Evolutionary conservation across 768 basidiomycete species (phyloP), one percentile per base, ranked within the genome.

Genomic region (Boletus coccyginus): DNA sequence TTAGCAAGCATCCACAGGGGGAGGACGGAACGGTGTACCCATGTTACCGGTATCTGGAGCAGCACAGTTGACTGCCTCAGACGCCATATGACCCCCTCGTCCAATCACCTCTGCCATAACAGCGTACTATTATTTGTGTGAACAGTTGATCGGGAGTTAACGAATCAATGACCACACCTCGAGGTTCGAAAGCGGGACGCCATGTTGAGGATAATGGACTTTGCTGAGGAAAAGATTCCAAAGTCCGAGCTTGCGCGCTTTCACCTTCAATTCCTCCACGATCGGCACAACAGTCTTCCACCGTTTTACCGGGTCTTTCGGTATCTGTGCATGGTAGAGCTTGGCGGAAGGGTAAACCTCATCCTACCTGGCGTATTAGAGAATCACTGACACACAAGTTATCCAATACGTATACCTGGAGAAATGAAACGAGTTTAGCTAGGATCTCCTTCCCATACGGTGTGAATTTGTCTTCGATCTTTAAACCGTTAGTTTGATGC

Each of bases 161-260:
- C 14, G 21, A 44, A 35, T 24, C 47, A 24, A 39, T 19, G 3
- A 11, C 43, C 79, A 44, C 60, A 94, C 94, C 81, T 99, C 97
- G 45, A 99, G 79, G 72, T 98, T 98, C 16, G 87, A 87, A 61
- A 98, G 78, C n/a, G 88, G 87, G 7, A 94, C 88, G 41, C 96
- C 96, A 65, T 85, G 81, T 62, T 90, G 78, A 9, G 94, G 94
- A 70, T 96, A 98, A 68, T 97, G 96, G 31, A 84, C 80, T 74
- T 94, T 93, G 82, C 91, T 94, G 59, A 98, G 78, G 79, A 98
- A 98, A 38, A 99, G 79, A 69, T 98, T 98, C 97, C 97, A 99
- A 39, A 99, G 79, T 3, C 97, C 97, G 29, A 86, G 82, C 66
- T 83, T 82, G 75, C 87, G 91, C 0, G 96, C 97, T 71, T 90